These are phyloP conservation scores for Lichtheimia ramosa DNA, from an alignment of 371 early-diverging fungal species.

Conservation along the genomic window DNA sequence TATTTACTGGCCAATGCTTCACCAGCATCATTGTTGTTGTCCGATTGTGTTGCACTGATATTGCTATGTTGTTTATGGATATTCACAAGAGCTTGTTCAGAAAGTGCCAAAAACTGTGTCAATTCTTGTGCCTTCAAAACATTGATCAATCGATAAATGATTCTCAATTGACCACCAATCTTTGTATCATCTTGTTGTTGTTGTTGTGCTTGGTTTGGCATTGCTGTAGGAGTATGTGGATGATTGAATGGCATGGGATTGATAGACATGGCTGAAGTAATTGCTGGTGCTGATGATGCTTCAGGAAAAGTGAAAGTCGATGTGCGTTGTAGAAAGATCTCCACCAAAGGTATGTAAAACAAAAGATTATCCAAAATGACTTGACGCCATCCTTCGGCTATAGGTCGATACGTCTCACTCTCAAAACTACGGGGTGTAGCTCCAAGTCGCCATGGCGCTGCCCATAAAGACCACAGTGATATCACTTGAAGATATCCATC, in stretches of 20 bases:
- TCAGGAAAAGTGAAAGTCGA: constrained; percentile 19
- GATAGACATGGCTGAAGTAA: neutral
- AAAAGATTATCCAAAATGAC: constrained; percentile 32
- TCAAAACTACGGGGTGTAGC: neutral
- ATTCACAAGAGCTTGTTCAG: constrained; percentile 13
- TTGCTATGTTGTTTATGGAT: neutral
- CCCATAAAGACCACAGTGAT: constrained; percentile 36
- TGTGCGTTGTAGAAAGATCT: constrained; percentile 26
- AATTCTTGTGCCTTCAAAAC: constrained; percentile 21
- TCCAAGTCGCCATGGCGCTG: constrained; percentile 33
- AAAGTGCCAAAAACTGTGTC: constrained; percentile 11
- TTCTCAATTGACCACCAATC: constrained; percentile 23
- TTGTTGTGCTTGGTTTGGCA: constrained; percentile 2
- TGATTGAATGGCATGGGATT: neutral
- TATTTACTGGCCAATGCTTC: constrained; percentile 2
- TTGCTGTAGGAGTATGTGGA: too few species aligned
- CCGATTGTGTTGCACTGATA: neutral
- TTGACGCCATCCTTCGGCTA: constrained; percentile 22
- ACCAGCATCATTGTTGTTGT: neutral
- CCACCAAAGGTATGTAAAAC: constrained; percentile 27
- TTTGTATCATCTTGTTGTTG: neutral
- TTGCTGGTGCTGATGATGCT: neutral
- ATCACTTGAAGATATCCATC: constrained; percentile 32
- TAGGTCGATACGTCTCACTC: constrained; percentile 3
- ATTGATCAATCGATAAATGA: constrained; percentile 25